A percentile compares a stretch with the other conserved stretches of the same genome.
Conservation (phyloP, 768 basidiomycete genomes). For the Kwoniella europaea region DNA sequence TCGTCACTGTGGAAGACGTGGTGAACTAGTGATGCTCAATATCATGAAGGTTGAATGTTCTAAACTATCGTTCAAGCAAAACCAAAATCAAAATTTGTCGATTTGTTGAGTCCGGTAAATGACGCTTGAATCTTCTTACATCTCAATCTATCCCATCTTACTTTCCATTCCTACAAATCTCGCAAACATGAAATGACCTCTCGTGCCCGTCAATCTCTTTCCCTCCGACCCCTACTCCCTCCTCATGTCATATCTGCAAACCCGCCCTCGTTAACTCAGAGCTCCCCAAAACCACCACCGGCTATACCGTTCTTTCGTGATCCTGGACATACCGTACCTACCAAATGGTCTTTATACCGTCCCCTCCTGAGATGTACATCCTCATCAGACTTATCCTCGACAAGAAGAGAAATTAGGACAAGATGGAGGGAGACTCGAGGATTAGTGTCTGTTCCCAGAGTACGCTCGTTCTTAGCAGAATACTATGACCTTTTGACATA, state of each 20-base stretch:
- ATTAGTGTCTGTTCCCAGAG: slow-evolving; percentile 23
- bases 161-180: neutral
- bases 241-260: neutral
- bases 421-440: slow-evolving; percentile 26
- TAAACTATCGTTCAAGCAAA: too few species aligned
- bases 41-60: neutral
- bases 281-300: neutral
- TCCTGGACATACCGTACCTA: slow-evolving; percentile 74
- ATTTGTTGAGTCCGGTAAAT: neutral
- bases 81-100: neutral
- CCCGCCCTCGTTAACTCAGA: neutral
- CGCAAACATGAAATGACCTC: slow-evolving; percentile 18
- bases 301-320: slow-evolving; percentile 70
- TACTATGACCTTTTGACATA: slow-evolving; percentile 17
- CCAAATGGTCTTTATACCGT: slow-evolving; percentile 76
- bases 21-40: too few species aligned
- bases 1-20: neutral
- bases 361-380: slow-evolving; percentile 66
- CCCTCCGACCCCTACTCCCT: slow-evolving; percentile 16
- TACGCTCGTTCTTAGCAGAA: slow-evolving; percentile 14
- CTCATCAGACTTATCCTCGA: neutral
- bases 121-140: neutral
- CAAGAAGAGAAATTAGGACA: slow-evolving; percentile 16
- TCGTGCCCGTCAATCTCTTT: neutral
- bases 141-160: neutral